Percentiles rank a stretch among this genome's conserved stretches.
Conservation (phyloP, 2,329 filamentous ascomycete genomes). For the Rhinocladiella mackenziei region DNA sequence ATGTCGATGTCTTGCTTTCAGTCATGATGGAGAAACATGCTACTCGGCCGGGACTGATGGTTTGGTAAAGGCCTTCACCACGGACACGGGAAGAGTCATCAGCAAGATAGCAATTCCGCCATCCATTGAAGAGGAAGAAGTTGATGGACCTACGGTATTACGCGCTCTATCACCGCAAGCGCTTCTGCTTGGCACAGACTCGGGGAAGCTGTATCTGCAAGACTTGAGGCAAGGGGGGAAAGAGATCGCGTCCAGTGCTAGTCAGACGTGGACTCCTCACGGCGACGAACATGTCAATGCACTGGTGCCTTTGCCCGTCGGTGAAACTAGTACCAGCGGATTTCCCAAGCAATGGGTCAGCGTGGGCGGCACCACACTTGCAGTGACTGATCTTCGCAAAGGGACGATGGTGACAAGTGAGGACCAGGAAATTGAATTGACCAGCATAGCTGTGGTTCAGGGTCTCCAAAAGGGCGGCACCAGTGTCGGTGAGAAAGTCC, state of each 20-base stretch:
- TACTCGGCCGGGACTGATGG: conserved; percentile 61
- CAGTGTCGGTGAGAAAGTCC: conserved; percentile 68
- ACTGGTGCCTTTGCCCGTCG: conserved; percentile 75
- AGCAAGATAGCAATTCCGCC: conserved; percentile 76
- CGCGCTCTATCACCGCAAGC: conserved; percentile 83
- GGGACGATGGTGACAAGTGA: conserved; percentile 86
- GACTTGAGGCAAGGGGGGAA: conserved; percentile 58
- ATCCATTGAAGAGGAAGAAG: conserved; percentile 4
- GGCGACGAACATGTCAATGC: conserved; percentile 82
- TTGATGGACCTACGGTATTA: conserved; percentile 73
- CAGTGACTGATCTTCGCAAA: conserved; percentile 80
- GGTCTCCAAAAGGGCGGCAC: conserved; percentile 65
- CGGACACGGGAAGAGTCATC: conserved; percentile 61
- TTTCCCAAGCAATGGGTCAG: conserved; percentile 94
- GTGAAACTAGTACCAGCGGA: conserved; percentile 75
- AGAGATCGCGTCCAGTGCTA: conserved; percentile 47
- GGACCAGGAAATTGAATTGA: conserved; percentile 88
- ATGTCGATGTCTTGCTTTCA: conserved; percentile 77
- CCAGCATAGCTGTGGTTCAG: conserved; percentile 74
- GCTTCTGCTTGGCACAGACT: conserved; percentile 85
- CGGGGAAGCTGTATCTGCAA: conserved; percentile 79
- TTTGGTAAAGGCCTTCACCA: conserved; percentile 58
- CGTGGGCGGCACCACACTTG: conserved; percentile 85
- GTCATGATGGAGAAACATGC: conserved; percentile 67
- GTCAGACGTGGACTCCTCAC: conserved; percentile 80